phyloP scores from a whole-genome alignment of 164 flowering plant species.

The Nymphaea colorata region DNA sequence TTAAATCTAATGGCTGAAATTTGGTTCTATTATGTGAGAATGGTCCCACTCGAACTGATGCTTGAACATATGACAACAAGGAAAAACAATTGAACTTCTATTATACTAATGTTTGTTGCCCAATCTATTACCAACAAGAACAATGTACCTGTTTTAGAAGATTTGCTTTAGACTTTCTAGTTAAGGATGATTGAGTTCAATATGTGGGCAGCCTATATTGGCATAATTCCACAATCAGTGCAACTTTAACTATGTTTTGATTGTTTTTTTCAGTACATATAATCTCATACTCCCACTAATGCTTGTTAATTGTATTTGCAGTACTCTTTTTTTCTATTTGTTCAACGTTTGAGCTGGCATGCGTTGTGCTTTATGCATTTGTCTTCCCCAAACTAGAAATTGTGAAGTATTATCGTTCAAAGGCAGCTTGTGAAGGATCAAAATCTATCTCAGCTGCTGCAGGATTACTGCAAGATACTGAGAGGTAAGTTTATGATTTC shows the following conservation, averaged over 20 bases:
- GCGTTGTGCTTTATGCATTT: conserved; percentile 13
- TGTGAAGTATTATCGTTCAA: conserved; percentile 12
- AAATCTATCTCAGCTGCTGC: conserved; percentile 16
- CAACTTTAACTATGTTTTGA: not conserved
- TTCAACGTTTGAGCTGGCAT: conserved; percentile 10
- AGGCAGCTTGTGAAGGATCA: conserved; percentile 15
- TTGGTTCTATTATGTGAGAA: too few species aligned
- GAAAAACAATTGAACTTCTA: too few species aligned
- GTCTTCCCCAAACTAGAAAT: conserved; percentile 15
- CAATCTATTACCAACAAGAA: too few species aligned
- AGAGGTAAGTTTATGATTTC: too few species aligned
- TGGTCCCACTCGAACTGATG: too few species aligned
- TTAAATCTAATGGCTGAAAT: too few species aligned
- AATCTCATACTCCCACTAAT: not conserved
- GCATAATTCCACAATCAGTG: not conserved
- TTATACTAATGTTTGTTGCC: too few species aligned
- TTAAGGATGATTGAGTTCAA: too few species aligned
- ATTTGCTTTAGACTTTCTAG: too few species aligned
- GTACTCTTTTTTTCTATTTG: conserved; percentile 13
- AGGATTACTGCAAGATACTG: conserved; percentile 5
- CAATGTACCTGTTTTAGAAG: too few species aligned
- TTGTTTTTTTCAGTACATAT: not conserved
- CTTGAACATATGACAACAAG: too few species aligned
- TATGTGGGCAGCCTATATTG: too few species aligned
- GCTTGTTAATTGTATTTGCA: not conserved